phyloP scores from a whole-genome alignment of 1,139 yeast genomes.

The Eremothecium cymbalariae region DNA sequence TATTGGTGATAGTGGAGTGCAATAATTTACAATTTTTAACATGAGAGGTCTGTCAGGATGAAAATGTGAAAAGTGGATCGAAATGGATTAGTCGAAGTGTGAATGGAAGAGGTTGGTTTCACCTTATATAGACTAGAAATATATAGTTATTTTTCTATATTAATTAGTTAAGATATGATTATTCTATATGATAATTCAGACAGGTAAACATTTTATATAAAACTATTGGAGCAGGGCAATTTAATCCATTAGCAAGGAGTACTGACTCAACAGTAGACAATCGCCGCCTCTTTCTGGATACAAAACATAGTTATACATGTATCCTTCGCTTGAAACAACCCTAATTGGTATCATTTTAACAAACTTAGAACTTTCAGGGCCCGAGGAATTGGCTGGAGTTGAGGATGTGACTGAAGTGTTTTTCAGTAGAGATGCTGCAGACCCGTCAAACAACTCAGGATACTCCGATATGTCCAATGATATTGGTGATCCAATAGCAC shows the following conservation, averaged over 20 bases:
- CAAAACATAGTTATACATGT: constrained; percentile 73
- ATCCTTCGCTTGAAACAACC: constrained; percentile 84
- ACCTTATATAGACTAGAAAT: too few species aligned
- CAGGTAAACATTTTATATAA: too few species aligned
- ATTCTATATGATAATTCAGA: too few species aligned
- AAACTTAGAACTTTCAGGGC: constrained; percentile 2
- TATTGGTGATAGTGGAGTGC: too few species aligned
- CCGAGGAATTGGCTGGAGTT: background rate
- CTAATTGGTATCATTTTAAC: constrained; percentile 32
- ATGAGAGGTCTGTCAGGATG: too few species aligned
- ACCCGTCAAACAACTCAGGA: constrained; percentile 19
- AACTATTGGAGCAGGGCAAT: too few species aligned
- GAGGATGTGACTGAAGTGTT: background rate
- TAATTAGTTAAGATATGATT: too few species aligned
- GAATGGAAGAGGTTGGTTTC: too few species aligned
- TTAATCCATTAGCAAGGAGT: constrained; percentile 34
- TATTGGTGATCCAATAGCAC: constrained; percentile 18
- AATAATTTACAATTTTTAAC: too few species aligned
- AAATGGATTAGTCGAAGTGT: too few species aligned
- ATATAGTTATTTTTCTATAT: too few species aligned
- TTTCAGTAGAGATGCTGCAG: background rate
- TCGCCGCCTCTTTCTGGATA: constrained; percentile 93
- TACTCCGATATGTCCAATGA: constrained; percentile 17
- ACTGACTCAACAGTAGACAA: constrained; percentile 70
- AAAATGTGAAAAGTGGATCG: too few species aligned